Evolutionary conservation across 768 basidiomycete species (phyloP), one percentile per base, ranked within the genome.

Genomic region (Naganishia randhawae): DNA sequence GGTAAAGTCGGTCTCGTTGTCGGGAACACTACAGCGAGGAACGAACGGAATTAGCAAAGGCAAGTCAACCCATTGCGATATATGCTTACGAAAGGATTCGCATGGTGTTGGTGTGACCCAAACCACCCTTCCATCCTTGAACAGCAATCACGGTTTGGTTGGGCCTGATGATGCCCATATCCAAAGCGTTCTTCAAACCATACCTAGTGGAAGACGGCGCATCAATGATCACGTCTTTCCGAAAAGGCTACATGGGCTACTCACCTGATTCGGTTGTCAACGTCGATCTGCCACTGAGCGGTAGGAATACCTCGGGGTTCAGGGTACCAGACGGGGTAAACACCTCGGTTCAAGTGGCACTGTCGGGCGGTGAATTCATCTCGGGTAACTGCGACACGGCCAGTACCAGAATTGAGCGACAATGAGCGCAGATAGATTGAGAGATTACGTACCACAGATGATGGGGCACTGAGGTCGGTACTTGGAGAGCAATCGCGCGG

Each of bases 121-220:
- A 86, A 68, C 96, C 96, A 50, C 93, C 91, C 83, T 93, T 95
- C 95, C 95, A 99, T n/a, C 96, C 96, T 81, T 98, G 96, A 5
- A 99, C 89, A 55, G 95, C 95, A 71, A 98, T 84, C 76, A 99
- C 85, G 29, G 93, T 91, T 63, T 87, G 87, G 65, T 92, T 91
- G 41, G 91, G 87, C 75, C 87, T 86, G 83, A 98, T 88, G 78
- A 99, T 85, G 71, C 90, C 89, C 81, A 99, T 81, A 19, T 82
- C 84, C 51, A 97, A 83, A 3, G 91, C 96, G 77, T 84, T 88
- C 77, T 87, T 85, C 80, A 98, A 84, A 68, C 94, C 82, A 74
- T 72, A 82, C 76, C 69, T 91, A 90, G 27, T 1, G n/a, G 25
- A 25, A 42, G 19, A 51, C 51, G 39, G 1, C 25, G 17, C 19